Evolutionary conservation across 257 asterid genomes (phyloP).

Genomic region (Solanum bulbocastanum): DNA sequence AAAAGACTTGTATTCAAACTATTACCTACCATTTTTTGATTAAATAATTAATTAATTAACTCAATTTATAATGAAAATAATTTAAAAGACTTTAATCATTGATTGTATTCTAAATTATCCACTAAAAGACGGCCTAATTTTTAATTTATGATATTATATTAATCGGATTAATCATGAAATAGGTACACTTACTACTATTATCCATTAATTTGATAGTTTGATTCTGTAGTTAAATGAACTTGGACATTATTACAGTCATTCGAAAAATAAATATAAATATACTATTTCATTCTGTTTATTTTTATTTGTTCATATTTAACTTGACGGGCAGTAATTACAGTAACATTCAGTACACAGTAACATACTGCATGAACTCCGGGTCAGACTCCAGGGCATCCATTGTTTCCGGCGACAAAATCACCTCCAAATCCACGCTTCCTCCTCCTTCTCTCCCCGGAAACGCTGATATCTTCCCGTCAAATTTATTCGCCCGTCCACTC

Average conservation of each 20-base stretch:
- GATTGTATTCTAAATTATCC: not conserved
- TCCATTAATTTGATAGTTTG: not conserved
- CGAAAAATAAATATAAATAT: too few species aligned
- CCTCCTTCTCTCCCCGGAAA: constrained; percentile 28
- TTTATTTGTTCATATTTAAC: not conserved
- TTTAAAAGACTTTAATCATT: not conserved
- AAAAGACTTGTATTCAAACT: not conserved
- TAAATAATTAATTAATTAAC: not conserved
- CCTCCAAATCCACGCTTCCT: constrained; percentile 44
- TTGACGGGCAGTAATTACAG: not conserved
- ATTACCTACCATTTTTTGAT: not conserved
- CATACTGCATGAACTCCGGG: not conserved
- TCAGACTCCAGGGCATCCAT: not conserved
- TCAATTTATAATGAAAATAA: not conserved
- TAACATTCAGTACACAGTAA: not conserved
- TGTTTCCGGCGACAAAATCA: constrained; percentile 33
- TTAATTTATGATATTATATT: not conserved
- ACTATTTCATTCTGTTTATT: not conserved
- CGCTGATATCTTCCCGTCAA: constrained; percentile 15
- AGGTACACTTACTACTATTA: not conserved
- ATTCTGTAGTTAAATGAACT: not conserved
- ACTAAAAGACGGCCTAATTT: not conserved
- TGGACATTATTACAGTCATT: not conserved
- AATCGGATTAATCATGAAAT: not conserved
- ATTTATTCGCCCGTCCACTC: constrained; percentile 35